These are phyloP conservation scores for Linnemannia hyalina DNA, from an alignment of 192 early-diverging fungal species.

Conservation along the genomic window DNA sequence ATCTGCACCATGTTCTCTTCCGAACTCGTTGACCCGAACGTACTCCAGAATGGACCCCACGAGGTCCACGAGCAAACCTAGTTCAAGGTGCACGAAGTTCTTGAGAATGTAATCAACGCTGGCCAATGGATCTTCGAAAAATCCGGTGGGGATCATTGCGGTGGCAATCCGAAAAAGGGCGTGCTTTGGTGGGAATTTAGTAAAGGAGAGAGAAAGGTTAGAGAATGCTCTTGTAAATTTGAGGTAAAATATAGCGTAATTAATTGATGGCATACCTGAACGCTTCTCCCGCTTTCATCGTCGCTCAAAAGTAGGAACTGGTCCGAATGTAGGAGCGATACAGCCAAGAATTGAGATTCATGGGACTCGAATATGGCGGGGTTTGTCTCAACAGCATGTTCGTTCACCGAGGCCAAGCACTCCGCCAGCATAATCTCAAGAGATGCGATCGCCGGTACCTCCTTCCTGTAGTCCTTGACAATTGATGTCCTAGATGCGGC, in stretches of 20 bases:
- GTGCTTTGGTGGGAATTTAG: not conserved
- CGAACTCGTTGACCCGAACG: not conserved
- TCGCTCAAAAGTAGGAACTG: constrained; percentile 15
- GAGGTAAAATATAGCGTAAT: not conserved
- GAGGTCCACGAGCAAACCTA: constrained; percentile 4
- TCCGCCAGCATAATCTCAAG: constrained; percentile 30
- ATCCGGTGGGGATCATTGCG: not conserved
- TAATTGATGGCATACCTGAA: constrained; percentile 30
- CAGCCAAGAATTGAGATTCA: not conserved
- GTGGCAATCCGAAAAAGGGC: constrained; percentile 4
- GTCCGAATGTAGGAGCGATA: constrained; percentile 24
- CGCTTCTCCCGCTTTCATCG: constrained; percentile 24
- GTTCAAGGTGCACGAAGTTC: constrained; percentile 28
- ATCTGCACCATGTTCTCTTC: not conserved
- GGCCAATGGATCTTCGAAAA: constrained; percentile 13
- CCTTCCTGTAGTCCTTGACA: constrained; percentile 22
- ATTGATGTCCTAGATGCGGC: not conserved
- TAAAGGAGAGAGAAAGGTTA: not conserved
- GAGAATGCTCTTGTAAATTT: not conserved
- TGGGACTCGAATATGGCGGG: not conserved
- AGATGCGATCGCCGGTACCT: constrained; percentile 17
- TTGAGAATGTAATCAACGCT: constrained; percentile 15
- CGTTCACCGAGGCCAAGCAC: constrained; percentile 10
- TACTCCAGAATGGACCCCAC: constrained; percentile 10
- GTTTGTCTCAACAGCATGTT: not conserved